Base-by-base conservation (phyloP, 805 yeast genomes). In the Kregervanrija delftensis region DNA sequence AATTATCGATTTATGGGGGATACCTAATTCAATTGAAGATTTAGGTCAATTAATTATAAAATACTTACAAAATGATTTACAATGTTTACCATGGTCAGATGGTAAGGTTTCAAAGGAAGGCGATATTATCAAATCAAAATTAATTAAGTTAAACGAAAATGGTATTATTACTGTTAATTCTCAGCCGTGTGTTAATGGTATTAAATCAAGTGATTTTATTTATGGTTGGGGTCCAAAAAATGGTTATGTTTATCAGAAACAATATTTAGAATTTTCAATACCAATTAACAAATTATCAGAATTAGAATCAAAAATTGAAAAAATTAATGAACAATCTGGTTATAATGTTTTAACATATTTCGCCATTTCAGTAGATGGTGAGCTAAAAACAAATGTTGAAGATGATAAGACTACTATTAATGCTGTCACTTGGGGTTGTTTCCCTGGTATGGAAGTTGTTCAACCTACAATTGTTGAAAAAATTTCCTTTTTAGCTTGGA, bases 351-450 rank as follows among this genome's bases (percentile, higher is more conserved):
- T 90, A 54, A 81, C 96, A 3, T 91, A 78, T 66, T 90, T 88
- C 59, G 83, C 90, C 4, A 88, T 86, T 5, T 44, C 50, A 28
- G 76, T 76, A 55, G 58, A 67, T 32, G 75, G 78, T 2, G 79
- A 77, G 36, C 68, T 89, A 43, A 50, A 61, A 14, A 77, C 95
- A 41, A 90, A 90, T 63, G 41, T 42, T 17, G 17, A 37, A 13
- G 79, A 88, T 40, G 28, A 22, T 22, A 74, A 74, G 17, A 81
- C 77, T 38, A 56, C 81, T 33, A 89, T 95, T 51, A 90, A 87
- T 59, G 96, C 98, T 8, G 97, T 91, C 45, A 91, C 98, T 14
- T 91, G 98, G 98, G 98, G 98, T 51, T 88, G 90, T 44, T 89
- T 87, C 79, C 97, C 98, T 28, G 96, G 96, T 34, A 84, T 83